These are phyloP conservation scores for Euclidium syriacum DNA, from an alignment of 345 rosid species.

Conservation along the genomic window DNA sequence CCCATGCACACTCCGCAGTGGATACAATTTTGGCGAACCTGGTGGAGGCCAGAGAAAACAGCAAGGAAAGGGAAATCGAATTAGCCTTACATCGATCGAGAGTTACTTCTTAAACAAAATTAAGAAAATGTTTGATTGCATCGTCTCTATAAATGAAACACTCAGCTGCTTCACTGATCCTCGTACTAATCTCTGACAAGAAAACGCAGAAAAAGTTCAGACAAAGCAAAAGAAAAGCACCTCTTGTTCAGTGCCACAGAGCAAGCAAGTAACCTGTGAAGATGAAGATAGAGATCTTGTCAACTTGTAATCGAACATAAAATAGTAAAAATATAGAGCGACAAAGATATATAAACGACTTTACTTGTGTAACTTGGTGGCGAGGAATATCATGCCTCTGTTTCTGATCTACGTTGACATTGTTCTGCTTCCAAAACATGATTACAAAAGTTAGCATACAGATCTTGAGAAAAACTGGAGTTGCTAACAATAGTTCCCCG, in stretches of 20 bases:
- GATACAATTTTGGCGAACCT: conserved; percentile 66
- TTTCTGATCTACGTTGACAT: conserved; percentile 49
- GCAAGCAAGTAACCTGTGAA: conserved; percentile 63
- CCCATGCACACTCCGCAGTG: conserved; percentile 91
- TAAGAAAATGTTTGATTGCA: not conserved
- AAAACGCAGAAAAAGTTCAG: not conserved
- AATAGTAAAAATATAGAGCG: not conserved
- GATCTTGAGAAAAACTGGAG: not conserved
- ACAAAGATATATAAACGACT: not conserved
- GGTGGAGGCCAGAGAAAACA: conserved; percentile 16
- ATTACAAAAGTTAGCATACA: not conserved
- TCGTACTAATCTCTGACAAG: not conserved
- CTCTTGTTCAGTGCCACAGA: conserved; percentile 86
- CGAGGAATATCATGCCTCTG: conserved; percentile 80
- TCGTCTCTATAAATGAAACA: not conserved
- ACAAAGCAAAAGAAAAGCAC: conserved; percentile 34
- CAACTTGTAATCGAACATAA: not conserved
- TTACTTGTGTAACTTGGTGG: conserved; percentile 59
- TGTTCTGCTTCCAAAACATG: conserved; percentile 45
- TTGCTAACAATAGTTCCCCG: not conserved
- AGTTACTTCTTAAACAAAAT: not conserved
- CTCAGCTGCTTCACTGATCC: not conserved
- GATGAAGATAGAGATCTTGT: not conserved
- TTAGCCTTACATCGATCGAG: too few species aligned
- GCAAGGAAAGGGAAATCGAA: too few species aligned